phyloP scores from a whole-genome alignment of 306 rosid genomes.

The Prunus dulcis region DNA sequence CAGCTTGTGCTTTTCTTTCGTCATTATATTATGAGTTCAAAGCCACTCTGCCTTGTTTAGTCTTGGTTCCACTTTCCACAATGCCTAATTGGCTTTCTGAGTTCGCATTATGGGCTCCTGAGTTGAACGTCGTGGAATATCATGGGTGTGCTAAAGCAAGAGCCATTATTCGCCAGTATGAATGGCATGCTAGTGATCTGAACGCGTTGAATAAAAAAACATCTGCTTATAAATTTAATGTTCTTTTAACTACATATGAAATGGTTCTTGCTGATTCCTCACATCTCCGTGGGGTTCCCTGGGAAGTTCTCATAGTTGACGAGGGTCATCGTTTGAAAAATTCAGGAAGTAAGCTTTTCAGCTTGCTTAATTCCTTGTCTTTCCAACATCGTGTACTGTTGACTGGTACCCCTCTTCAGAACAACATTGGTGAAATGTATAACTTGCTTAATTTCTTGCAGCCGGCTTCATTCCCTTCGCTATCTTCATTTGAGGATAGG shows the following conservation, averaged over 20 bases:
- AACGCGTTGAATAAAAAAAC: conserved; percentile 63
- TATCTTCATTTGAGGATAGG: conserved; percentile 86
- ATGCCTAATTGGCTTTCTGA: conserved; percentile 99
- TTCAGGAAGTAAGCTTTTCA: conserved; percentile 96
- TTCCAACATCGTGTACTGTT: conserved; percentile 94
- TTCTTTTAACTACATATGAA: conserved; percentile 93
- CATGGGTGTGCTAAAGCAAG: conserved; percentile 99
- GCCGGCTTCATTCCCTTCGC: conserved; percentile 97
- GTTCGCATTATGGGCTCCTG: conserved; percentile 89
- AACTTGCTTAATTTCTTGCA: conserved; percentile 97
- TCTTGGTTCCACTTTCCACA: conserved; percentile 95
- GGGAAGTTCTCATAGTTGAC: conserved; percentile 99
- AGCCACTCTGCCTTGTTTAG: conserved; percentile 91
- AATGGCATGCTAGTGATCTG: conserved; percentile 89
- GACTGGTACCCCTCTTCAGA: conserved; percentile 99
- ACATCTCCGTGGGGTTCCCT: conserved; percentile 92
- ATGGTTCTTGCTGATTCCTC: conserved; percentile 97
- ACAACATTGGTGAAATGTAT: conserved; percentile 98
- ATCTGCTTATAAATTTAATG: conserved; percentile 78
- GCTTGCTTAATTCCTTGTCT: conserved; percentile 89
- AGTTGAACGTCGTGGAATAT: conserved; percentile 93
- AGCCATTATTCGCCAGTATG: conserved; percentile 83
- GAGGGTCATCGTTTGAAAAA: conserved; percentile 98
- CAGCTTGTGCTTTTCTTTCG: conserved; percentile 90
- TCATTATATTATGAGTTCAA: conserved; percentile 86